Conservation (phyloP, 2,329 filamentous ascomycete species). For the Fusarium sambucinum region DNA sequence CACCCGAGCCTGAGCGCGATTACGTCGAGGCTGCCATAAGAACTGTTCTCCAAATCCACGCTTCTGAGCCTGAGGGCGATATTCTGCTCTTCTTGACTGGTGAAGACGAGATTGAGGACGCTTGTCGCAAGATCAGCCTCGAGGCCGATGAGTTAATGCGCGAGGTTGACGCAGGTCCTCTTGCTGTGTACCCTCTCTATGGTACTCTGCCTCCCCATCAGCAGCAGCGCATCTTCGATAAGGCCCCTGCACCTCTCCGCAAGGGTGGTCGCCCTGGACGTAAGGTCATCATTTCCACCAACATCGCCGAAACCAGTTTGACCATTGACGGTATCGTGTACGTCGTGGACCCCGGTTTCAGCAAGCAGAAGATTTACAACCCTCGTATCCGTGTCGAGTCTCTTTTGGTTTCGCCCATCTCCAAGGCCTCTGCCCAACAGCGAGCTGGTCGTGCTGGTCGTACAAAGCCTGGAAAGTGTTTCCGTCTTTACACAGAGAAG, state of each 20-base stretch:
- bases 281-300: slow-evolving; percentile 94
- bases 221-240: slow-evolving; percentile 95
- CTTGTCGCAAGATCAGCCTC: slow-evolving; percentile 88
- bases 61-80: slow-evolving; percentile 90
- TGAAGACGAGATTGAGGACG: slow-evolving; percentile 98
- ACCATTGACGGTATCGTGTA: slow-evolving; percentile 99
- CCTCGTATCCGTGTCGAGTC: slow-evolving; percentile 96
- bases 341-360: slow-evolving; percentile 98
- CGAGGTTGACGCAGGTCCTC: slow-evolving; percentile 90
- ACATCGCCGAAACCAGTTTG: slow-evolving; percentile 97
- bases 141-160: slow-evolving; percentile 92
- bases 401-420: slow-evolving; percentile 96
- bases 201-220: slow-evolving; percentile 91
- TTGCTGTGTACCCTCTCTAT: slow-evolving; percentile 93
- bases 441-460: slow-evolving; percentile 98
- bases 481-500: slow-evolving; percentile 92
- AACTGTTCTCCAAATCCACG: slow-evolving; percentile 96
- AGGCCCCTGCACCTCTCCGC: slow-evolving; percentile 78
- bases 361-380: slow-evolving; percentile 99
- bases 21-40: slow-evolving; percentile 96
- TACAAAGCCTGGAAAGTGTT: slow-evolving; percentile 98
- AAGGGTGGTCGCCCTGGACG: slow-evolving; percentile 87
- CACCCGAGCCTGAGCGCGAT: slow-evolving; percentile 92
- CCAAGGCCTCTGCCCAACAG: slow-evolving; percentile 96
- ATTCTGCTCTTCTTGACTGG: slow-evolving; percentile 95